These are phyloP conservation scores for Aspergillus neotritici DNA, from an alignment of 2,329 filamentous ascomycete species.

Conservation along the genomic window DNA sequence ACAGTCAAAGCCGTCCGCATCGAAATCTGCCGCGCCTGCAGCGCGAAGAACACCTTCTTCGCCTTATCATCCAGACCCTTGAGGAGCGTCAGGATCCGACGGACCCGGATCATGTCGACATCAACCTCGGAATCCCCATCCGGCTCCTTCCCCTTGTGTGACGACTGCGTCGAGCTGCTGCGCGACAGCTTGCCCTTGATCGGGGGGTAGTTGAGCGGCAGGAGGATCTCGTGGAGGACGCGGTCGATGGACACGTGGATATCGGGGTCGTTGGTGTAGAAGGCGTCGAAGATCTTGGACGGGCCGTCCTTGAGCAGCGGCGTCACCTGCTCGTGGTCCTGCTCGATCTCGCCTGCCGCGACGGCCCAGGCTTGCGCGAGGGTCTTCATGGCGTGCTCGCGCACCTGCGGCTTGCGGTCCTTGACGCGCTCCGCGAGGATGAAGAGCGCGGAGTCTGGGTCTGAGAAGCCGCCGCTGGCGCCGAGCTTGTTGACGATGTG, in stretches of 20 bases:
- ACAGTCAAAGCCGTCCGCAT: slow-evolving; percentile 67
- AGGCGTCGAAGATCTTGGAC: slow-evolving; percentile 76
- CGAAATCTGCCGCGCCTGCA: slow-evolving; percentile 71
- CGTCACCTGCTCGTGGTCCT: slow-evolving; percentile 70
- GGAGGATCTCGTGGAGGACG: slow-evolving; percentile 76
- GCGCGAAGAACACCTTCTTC: slow-evolving; percentile 80
- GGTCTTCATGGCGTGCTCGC: slow-evolving; percentile 79
- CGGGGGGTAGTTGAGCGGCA: slow-evolving; percentile 84
- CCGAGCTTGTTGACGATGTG: slow-evolving; percentile 80
- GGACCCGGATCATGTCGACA: slow-evolving; percentile 64
- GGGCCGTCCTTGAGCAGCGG: slow-evolving; percentile 76
- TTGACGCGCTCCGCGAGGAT: slow-evolving; percentile 83
- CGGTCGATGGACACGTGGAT: slow-evolving; percentile 79
- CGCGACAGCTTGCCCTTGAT: slow-evolving; percentile 51
- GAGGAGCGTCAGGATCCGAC: slow-evolving; percentile 76
- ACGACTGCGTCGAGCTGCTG: slow-evolving; percentile 44
- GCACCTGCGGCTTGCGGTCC: slow-evolving; percentile 74
- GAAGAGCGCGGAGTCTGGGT: slow-evolving; percentile 70
- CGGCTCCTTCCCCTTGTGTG: slow-evolving; percentile 47
- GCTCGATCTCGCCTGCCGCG: slow-evolving; percentile 76
- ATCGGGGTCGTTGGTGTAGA: slow-evolving; percentile 83
- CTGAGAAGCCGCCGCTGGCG: slow-evolving; percentile 65
- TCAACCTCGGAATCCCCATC: slow-evolving; percentile 37
- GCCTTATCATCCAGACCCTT: slow-evolving; percentile 71
- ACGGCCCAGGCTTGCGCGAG: slow-evolving; percentile 91